phyloP scores from a whole-genome alignment of 2,329 filamentous ascomycete species.

The Colletotrichum siamense region DNA sequence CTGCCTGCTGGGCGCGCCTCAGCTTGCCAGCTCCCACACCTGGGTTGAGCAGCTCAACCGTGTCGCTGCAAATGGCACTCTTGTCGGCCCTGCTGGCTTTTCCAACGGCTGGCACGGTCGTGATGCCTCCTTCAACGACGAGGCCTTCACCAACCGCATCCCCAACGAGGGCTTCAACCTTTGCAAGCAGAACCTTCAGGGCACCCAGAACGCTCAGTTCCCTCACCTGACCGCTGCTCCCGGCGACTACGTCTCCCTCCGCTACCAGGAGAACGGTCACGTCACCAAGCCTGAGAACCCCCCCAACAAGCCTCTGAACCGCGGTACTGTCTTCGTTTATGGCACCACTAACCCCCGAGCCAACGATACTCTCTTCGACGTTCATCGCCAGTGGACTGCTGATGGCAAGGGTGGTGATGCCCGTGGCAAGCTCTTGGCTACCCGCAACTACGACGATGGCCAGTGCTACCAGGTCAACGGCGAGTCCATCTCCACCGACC shows the following conservation, averaged over 20 bases:
- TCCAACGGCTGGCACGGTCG: constrained; percentile 73
- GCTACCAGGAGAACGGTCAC: constrained; percentile 79
- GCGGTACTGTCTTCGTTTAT: constrained; percentile 78
- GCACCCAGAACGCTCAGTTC: constrained; percentile 39
- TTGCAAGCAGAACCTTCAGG: constrained; percentile 1
- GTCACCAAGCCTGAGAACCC: constrained; percentile 65
- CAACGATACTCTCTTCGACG: constrained; percentile 59
- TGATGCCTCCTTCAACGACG: constrained; percentile 61
- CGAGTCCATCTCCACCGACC: constrained; percentile 61
- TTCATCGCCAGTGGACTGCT: constrained; percentile 79
- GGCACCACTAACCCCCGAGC: constrained; percentile 66
- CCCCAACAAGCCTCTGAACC: constrained; percentile 65
- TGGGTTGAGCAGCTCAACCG: constrained; percentile 82
- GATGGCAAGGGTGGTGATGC: constrained; percentile 83
- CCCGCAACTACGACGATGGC: constrained; percentile 86
- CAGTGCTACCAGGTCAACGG: constrained; percentile 83
- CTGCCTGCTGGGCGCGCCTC: constrained; percentile 25
- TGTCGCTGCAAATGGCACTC: constrained; percentile 76
- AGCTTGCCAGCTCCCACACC: constrained; percentile 64
- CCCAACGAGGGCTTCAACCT: constrained; percentile 51
- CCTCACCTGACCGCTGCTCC: constrained; percentile 66
- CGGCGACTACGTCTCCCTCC: constrained; percentile 70
- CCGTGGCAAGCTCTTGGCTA: constrained; percentile 77
- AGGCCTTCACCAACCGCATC: constrained; percentile 66
- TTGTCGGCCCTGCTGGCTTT: constrained; percentile 74